These are phyloP conservation scores for Biscutella laevigata DNA, from an alignment of 441 rosid species.

Conservation along the genomic window DNA sequence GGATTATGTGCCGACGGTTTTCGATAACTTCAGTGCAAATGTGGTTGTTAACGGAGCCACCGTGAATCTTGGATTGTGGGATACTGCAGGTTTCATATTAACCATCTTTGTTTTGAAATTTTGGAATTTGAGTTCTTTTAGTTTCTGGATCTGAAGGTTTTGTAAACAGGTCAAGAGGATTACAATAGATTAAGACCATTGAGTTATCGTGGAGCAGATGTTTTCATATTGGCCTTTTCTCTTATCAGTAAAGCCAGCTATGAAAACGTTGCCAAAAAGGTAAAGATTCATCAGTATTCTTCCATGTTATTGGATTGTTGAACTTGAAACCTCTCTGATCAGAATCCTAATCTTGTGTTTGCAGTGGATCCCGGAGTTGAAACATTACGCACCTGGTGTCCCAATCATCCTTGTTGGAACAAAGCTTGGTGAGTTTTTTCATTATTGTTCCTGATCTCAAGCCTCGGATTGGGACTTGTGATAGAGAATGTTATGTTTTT, in stretches of 20 bases:
- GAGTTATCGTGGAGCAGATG: constrained; percentile 44
- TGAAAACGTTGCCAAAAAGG: constrained; percentile 42
- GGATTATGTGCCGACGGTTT: constrained; percentile 69
- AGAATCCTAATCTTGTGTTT: too few species aligned
- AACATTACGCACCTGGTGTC: constrained; percentile 37
- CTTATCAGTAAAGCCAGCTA: constrained; percentile 44
- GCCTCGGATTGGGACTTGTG: background rate
- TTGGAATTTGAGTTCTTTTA: background rate
- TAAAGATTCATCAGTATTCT: background rate
- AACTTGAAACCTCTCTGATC: background rate
- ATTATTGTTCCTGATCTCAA: background rate
- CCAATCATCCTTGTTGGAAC: constrained; percentile 42
- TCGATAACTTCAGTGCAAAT: constrained; percentile 69
- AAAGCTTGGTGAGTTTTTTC: constrained; percentile 33
- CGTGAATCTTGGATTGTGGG: constrained; percentile 58
- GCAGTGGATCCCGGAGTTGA: constrained; percentile 46
- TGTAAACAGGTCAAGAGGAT: constrained; percentile 33
- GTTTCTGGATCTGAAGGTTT: background rate
- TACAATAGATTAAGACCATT: constrained; percentile 43
- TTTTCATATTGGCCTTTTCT: constrained; percentile 43
- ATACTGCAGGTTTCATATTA: constrained; percentile 72
- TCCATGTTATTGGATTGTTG: background rate
- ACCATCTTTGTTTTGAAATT: background rate
- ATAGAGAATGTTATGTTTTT: background rate
- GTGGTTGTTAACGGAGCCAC: constrained; percentile 59